Percentiles rank a stretch among this genome's conserved stretches.
phyloP scores from a whole-genome alignment of 345 rosid genomes.

The Euphorbia pulcherrima region DNA sequence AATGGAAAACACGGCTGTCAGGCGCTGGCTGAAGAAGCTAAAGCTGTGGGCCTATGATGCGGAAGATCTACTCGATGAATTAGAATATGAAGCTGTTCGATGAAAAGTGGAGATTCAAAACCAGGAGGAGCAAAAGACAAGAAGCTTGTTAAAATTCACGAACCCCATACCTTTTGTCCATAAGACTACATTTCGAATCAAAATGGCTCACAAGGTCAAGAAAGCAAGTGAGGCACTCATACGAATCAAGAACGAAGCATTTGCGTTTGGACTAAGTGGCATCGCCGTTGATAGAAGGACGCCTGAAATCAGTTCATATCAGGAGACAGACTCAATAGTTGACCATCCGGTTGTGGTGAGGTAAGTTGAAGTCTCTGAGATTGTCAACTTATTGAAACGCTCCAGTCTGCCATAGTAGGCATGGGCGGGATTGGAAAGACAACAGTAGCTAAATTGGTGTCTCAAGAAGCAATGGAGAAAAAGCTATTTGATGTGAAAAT shows the following conservation, averaged over 20 bases:
- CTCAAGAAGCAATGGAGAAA: not conserved
- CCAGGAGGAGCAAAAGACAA: not conserved
- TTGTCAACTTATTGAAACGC: not conserved
- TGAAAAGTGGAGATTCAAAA: not conserved
- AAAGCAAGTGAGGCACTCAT: not conserved
- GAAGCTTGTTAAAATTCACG: not conserved
- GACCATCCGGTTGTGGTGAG: constrained; percentile 5
- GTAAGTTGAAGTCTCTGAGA: not conserved
- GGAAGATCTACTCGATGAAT: not conserved
- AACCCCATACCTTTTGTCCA: not conserved
- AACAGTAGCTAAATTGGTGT: constrained; percentile 13
- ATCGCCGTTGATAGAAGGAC: not conserved
- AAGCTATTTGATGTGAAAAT: constrained; percentile 2
- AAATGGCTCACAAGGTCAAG: not conserved
- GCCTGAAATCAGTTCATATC: not conserved
- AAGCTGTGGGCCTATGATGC: not conserved
- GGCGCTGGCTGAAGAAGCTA: not conserved
- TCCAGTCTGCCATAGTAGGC: constrained; percentile 18
- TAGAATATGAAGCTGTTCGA: not conserved
- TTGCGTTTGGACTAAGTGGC: not conserved
- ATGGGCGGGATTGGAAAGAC: constrained; percentile 33
- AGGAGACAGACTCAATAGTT: not conserved
- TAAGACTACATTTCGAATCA: not conserved
- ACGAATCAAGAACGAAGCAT: not conserved
- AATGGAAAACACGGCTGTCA: not conserved